Evolutionary conservation across 2,329 filamentous ascomycete species (phyloP), one percentile per base, ranked within the genome.

Genomic region (Cercospora sojina): DNA sequence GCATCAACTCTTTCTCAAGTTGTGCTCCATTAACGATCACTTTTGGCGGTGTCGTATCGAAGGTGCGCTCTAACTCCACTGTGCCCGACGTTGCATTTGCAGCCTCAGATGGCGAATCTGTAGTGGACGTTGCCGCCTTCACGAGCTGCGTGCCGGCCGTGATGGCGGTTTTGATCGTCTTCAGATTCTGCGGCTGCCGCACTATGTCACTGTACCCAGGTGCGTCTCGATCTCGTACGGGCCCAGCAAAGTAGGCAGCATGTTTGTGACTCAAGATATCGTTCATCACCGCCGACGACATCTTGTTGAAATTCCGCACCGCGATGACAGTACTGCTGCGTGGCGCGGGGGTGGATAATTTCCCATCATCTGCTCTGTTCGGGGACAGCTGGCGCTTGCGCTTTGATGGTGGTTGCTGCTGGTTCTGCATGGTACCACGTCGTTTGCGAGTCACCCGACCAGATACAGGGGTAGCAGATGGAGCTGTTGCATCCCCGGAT

Each of bases 1-100:
- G 91, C 73, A 96, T 92, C 10, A 98, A 83, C 77, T 98, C 94
- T 71, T 93, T 92, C 79, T 98, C 94, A 16, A 98, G 84, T 77
- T 98, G 95, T 1, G 90, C 88, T 59, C 91, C 93, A 78, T 98
- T 98, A 78, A 98, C 91, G 73, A 98, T 97, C 20, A 89, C 92
- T 73, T 89, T 91, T 0, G 95, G 94, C 2, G 94, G 92, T 2
- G 94, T 84, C 27, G 97, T 83, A 65, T 97, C 92, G 59, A 89
- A 86, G 1, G 87, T 90, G 64, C 91, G 85, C 8, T 91, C 88
- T 6, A 94, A 80, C 83, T 85, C 87, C 20, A 91, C 82, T 3
- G 70, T 73, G 12, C 65, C 73, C 5, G 67, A 64, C 18, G 64
- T 65, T 32, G 51, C 63, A 27, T 77, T 74, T 3, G 85, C 82